Base-by-base conservation (phyloP, 2,329 filamentous ascomycete species). In the Microdochium paspali region DNA sequence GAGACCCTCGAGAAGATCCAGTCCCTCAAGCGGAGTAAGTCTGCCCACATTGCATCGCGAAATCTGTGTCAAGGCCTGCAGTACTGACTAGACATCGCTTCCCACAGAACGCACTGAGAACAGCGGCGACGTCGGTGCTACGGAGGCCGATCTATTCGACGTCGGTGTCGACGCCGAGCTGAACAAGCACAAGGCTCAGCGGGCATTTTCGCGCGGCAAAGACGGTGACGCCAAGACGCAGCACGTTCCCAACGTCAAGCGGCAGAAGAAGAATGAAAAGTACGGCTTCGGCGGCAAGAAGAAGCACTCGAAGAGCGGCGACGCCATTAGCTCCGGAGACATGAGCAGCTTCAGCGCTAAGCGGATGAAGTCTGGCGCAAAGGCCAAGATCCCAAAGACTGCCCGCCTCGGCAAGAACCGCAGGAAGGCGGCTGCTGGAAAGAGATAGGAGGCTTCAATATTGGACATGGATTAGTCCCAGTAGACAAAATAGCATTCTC, bases 251-350 rank as follows among this genome's bases (percentile, higher is more conserved):
- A 85, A 83, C 61, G 59, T 64, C 53, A 97, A 97, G 74, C 84
- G 93, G 51, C 80, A 86, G 64, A 95, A 95, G 82, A 95, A 94
- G 74, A 84, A 98, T 63, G 79, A 87, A 55, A 96, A 95, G 72
- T 97, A 84, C 65, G 93, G 93, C 23, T 95, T 91, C 61, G 93
- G 93, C 51, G 93, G 93, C 58, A 96, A 95, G 81, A 98, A 98
- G 77, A 77, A 85, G 47, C 83, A 90, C 64, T 69, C 77, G 48
- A 98, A 98, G 80, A 95, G 90, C 51, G 89, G 89, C 56, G 90
- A 96, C 67, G 90, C 90, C 44, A 63, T 77, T 52, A 94, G 87
- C 54, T 90, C 83, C 44, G 84, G 80, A 51, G 93, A 98, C 65
- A 70, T 94, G 56, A 80, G 80, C 52, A 81, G 79, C 1, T 97